Evolutionary conservation across 2,329 filamentous ascomycete species (phyloP).

Genomic region (Xylariales sp.): DNA sequence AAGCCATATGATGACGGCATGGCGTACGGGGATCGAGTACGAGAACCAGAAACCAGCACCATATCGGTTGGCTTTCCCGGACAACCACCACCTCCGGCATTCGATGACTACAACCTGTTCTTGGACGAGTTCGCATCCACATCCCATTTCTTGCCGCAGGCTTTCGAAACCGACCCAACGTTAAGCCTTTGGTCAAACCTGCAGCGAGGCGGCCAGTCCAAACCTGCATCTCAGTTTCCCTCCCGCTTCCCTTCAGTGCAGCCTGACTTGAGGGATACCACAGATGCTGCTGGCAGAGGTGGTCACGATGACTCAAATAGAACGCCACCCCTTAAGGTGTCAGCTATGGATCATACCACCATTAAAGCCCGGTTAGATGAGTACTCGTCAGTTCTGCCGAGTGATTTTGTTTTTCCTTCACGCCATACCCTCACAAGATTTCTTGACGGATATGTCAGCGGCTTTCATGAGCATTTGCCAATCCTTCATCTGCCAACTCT

Average conservation of each 20-base stretch:
- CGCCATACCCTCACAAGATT: conserved; percentile 65
- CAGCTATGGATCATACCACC: conserved; percentile 47
- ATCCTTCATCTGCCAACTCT: conserved; percentile 67
- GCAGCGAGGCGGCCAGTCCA: conserved; percentile 37
- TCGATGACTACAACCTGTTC: conserved; percentile 57
- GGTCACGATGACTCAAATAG: conserved; percentile 37
- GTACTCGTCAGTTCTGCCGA: conserved; percentile 55
- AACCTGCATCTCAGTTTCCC: conserved; percentile 47
- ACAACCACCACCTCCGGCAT: conserved; percentile 33
- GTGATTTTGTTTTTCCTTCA: conserved; percentile 64
- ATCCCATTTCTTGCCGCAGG: conserved; percentile 51
- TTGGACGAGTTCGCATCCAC: conserved; percentile 52
- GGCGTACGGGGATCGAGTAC: conserved; percentile 42
- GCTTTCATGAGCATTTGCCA: conserved; percentile 55
- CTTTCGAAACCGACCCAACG: conserved; percentile 49
- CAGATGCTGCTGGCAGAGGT: conserved; percentile 28
- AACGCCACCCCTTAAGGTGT: conserved; percentile 41
- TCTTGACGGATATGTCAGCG: conserved; percentile 64
- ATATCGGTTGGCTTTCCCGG: conserved; percentile 35
- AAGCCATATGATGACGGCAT: conserved; percentile 47
- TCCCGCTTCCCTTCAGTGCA: conserved; percentile 51
- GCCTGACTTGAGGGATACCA: conserved; percentile 45
- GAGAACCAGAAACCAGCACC: conserved; percentile 38
- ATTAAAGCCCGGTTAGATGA: conserved; percentile 58
- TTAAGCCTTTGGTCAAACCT: conserved; percentile 47